Evolutionary conservation across 2,329 filamentous ascomycete genomes (phyloP).

Genomic region (Nigrograna mackinnonii): DNA sequence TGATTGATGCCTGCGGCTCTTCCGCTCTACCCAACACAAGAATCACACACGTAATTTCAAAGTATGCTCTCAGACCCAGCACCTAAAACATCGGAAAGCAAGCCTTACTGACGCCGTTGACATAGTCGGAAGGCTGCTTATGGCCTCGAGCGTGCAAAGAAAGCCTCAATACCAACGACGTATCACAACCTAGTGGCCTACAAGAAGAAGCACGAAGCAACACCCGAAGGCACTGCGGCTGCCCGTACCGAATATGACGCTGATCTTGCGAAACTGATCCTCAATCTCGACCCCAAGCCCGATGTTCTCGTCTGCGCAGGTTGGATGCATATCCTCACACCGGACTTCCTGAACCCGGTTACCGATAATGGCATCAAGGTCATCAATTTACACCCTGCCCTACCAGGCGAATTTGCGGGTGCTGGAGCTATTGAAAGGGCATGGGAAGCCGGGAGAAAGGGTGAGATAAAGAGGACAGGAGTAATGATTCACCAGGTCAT

Average conservation of each 20-base stretch:
- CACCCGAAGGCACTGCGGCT: constrained; percentile 49
- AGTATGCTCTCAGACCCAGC: constrained; percentile 20
- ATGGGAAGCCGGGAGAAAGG: constrained; percentile 70
- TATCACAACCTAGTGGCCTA: constrained; percentile 83
- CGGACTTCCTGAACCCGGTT: constrained; percentile 71
- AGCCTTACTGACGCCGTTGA: not conserved
- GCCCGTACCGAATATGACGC: constrained; percentile 74
- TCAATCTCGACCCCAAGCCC: constrained; percentile 60
- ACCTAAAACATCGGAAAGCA: not conserved
- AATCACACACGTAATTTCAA: constrained; percentile 66
- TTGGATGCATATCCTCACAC: constrained; percentile 83
- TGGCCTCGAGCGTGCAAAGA: constrained; percentile 64
- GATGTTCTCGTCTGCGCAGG: constrained; percentile 78
- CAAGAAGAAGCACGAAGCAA: constrained; percentile 64
- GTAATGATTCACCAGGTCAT: constrained; percentile 89
- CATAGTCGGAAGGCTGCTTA: constrained; percentile 59
- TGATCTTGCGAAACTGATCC: constrained; percentile 70
- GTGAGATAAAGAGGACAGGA: constrained; percentile 70
- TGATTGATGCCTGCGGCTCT: constrained; percentile 64
- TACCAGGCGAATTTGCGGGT: constrained; percentile 77
- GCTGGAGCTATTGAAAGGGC: constrained; percentile 77
- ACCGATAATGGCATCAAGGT: constrained; percentile 65
- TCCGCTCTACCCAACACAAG: constrained; percentile 53
- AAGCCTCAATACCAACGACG: constrained; percentile 68
- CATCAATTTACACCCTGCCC: constrained; percentile 81